Conservation (phyloP, 345 rosid genomes). For the Combretum micranthum region DNA sequence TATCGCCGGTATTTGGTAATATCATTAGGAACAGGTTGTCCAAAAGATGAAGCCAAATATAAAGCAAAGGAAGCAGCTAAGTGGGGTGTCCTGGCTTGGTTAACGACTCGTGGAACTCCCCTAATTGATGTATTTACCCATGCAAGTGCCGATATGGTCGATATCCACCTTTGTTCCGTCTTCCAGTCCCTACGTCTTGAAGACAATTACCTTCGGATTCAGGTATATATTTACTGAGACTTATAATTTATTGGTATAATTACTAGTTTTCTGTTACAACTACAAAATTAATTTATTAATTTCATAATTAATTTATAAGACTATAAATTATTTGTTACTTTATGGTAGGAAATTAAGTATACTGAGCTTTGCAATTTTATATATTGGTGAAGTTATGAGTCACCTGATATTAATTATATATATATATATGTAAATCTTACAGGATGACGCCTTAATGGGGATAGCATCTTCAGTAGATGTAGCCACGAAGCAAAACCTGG, state of each 20-base stretch:
- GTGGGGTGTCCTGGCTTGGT: constrained; percentile 29
- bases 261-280: no score
- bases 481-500: constrained; percentile 23
- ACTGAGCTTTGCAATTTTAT: no score
- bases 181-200: constrained; percentile 18
- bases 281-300: no score
- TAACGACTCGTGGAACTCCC: constrained; percentile 11
- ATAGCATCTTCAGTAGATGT: constrained; percentile 16
- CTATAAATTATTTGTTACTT: no score
- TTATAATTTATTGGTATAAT: no score
- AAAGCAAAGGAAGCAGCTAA: constrained; percentile 18
- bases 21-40: constrained; percentile 23
- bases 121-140: constrained; percentile 18
- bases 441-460: constrained; percentile 23
- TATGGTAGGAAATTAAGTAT: no score
- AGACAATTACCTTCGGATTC: constrained; percentile 21
- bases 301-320: no score
- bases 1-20: constrained; percentile 15
- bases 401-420: no score
- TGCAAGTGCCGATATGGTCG: constrained; percentile 24
- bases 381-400: no score
- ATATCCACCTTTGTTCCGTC: constrained; percentile 17
- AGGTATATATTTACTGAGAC: constrained; percentile 8
- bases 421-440: no score
- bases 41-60: constrained; percentile 11